Evolutionary conservation across 352 stramenopile genomes (phyloP).

Genomic region (Aphanomyces euteiches): DNA sequence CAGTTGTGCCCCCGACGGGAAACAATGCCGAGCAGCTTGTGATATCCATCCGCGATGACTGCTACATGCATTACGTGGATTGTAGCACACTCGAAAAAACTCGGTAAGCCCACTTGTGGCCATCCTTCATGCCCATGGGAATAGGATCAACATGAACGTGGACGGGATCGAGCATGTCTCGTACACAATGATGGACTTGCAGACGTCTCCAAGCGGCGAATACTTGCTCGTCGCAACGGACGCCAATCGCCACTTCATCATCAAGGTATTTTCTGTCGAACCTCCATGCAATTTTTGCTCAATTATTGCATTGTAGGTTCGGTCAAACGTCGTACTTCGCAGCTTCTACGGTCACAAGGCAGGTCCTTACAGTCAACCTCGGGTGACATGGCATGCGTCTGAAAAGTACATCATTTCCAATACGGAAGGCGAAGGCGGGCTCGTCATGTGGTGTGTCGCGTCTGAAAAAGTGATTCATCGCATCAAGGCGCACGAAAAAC

Average conservation of each 20-base stretch:
- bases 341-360: constrained; percentile 84
- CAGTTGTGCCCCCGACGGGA: constrained; percentile 43
- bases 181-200: constrained; percentile 84
- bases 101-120: constrained; percentile 37
- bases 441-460: constrained; percentile 73
- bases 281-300: background rate
- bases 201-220: constrained; percentile 62
- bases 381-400: constrained; percentile 66
- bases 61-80: constrained; percentile 82
- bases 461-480: constrained; percentile 72
- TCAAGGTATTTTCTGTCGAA: constrained; percentile 40
- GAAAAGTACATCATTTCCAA: constrained; percentile 85
- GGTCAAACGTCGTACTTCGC: constrained; percentile 57
- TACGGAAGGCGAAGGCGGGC: constrained; percentile 55
- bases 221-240: constrained; percentile 79
- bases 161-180: constrained; percentile 84
- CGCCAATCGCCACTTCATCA: constrained; percentile 77
- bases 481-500: constrained; percentile 60
- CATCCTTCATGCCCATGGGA: background rate
- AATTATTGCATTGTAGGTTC: constrained; percentile 40
- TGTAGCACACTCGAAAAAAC: constrained; percentile 76
- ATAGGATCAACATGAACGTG: constrained; percentile 81
- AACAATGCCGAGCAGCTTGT: constrained; percentile 45
- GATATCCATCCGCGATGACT: constrained; percentile 72
- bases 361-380: constrained; percentile 73